Conservation (phyloP, 2,329 filamentous ascomycete species). For the Ilyonectria sp. region DNA sequence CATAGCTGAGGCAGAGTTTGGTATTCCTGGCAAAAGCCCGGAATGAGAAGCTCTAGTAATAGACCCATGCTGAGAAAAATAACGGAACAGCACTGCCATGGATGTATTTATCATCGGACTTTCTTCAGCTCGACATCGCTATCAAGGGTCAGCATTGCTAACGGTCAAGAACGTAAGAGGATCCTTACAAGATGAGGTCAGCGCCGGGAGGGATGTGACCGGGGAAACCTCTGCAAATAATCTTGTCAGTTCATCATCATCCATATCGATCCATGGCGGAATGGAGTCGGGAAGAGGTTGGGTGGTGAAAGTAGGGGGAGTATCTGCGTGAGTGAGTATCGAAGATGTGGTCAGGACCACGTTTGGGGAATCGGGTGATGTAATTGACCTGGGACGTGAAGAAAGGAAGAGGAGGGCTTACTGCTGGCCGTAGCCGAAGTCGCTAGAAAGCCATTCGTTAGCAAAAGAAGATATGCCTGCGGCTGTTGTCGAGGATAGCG, state of each 20-base stretch:
- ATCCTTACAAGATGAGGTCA: slow-evolving; percentile 85
- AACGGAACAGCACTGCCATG: slow-evolving; percentile 10
- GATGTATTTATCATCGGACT: slow-evolving; percentile 65
- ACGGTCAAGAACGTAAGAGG: neutral
- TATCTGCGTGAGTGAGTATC: slow-evolving; percentile 5
- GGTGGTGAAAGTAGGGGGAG: neutral
- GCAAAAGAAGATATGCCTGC: slow-evolving; percentile 2
- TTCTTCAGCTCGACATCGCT: slow-evolving; percentile 80
- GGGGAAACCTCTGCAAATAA: slow-evolving; percentile 78
- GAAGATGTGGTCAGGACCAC: neutral
- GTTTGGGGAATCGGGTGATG: slow-evolving; percentile 64
- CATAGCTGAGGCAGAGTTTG: neutral
- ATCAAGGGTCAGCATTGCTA: slow-evolving; percentile 25
- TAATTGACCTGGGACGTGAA: slow-evolving; percentile 24
- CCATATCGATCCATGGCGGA: neutral
- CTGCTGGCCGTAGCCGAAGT: slow-evolving; percentile 76
- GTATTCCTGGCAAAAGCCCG: neutral
- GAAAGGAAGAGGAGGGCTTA: slow-evolving; percentile 56
- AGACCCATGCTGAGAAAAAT: slow-evolving; percentile 21
- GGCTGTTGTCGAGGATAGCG: slow-evolving; percentile 2
- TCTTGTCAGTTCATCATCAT: slow-evolving; percentile 30
- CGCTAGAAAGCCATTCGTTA: slow-evolving; percentile 58
- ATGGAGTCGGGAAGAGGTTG: neutral
- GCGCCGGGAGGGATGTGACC: slow-evolving; percentile 82
- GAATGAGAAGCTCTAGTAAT: neutral